phyloP scores from a whole-genome alignment of 202 grass and related monocot species.

The Musa balbisiana region DNA sequence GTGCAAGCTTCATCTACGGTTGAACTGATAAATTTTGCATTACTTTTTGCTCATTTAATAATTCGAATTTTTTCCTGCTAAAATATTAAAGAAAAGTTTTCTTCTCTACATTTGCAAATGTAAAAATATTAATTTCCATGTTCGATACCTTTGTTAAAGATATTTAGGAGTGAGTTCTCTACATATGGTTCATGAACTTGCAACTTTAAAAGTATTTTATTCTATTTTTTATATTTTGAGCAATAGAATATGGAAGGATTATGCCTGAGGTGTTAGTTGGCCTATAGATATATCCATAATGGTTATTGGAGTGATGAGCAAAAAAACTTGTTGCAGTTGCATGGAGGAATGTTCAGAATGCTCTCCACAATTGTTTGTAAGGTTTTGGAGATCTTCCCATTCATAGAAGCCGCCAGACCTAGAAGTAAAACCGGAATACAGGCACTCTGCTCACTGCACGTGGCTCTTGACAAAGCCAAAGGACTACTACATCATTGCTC shows the following conservation, averaged over 20 bases:
- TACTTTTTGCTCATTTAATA: background rate
- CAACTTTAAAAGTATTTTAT: no score
- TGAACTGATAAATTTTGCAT: background rate
- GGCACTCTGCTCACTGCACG: constrained; percentile 74
- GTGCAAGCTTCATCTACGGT: no score
- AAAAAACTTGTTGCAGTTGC: constrained; percentile 40
- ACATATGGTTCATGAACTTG: no score
- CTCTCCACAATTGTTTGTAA: constrained; percentile 64
- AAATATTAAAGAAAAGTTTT: background rate
- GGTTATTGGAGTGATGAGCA: background rate
- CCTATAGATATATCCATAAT: background rate
- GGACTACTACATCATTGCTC: constrained; percentile 85
- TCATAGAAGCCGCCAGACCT: constrained; percentile 83
- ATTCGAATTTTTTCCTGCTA: background rate
- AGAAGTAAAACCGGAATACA: constrained; percentile 99
- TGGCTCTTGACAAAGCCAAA: constrained; percentile 87
- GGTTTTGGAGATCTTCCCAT: constrained; percentile 68
- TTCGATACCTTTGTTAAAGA: no score
- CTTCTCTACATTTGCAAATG: no score
- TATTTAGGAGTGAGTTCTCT: no score
- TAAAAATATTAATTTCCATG: no score
- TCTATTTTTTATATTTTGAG: no score
- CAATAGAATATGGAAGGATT: no score
- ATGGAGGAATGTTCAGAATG: constrained; percentile 60
- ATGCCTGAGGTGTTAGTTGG: background rate